Evolutionary conservation across 345 rosid species (phyloP), one percentile per base, ranked within the genome.

Genomic region (Eucalyptus dawsonii): DNA sequence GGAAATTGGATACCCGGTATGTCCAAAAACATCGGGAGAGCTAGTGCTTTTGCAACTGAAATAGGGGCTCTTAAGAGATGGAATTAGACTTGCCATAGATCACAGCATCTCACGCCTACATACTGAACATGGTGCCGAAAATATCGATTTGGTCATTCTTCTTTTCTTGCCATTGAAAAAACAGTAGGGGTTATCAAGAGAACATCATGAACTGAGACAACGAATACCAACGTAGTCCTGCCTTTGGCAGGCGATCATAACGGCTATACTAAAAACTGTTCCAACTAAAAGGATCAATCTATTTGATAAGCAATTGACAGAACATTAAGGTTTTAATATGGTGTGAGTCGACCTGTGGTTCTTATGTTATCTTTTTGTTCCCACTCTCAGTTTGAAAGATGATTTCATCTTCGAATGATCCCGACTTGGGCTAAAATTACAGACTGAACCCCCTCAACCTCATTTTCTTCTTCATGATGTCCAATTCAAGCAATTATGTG

Each of bases 271-370:
- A 11, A 58, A 56, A 10, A 58, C 6, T 6, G 7, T 24, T 58
- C 65, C 29, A 58, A 51, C 9, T 51, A 17, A 51, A 42, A 51
- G 22, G 65, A 24, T 58, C 14, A 2, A 9, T 24, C 65, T 24
- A 25, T 58, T 24, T 24, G 6, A 56, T 56, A 24, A 10, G 65
- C 65, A 58, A 56, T 56, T 56, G 0, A 24, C 65, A 24, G 13
- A 58, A 58, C 14, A 10, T 58, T 24, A 58, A 22, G n/a, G 14
- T 58, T 58, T 58, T 58, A 58, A 25, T 58, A 25, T 25, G 0
- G 7, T 11, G 27, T 4, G 0, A 58, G 65, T 58, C 0, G 14
- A 58, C n/a, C 14, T 5, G 13, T 11, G n/a, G 14, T 25, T 58
- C n/a, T 25, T 58, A 7, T 25, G 7, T 11, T 58, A 25, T 58